These are phyloP conservation scores for Ceriops zippeliana DNA, from an alignment of 345 rosid genomes.

Conservation along the genomic window DNA sequence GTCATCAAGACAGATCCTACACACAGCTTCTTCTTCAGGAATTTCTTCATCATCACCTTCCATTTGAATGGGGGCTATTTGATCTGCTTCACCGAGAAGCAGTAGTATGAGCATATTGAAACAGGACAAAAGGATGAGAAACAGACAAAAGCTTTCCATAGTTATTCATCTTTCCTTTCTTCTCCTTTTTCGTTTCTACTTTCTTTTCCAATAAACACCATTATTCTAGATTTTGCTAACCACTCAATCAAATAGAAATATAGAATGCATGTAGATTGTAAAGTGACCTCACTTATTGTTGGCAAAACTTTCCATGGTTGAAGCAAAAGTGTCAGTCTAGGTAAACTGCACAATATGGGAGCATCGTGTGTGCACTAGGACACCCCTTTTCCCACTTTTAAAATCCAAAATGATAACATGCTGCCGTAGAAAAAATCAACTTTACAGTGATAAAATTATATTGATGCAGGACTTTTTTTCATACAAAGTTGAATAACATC, in stretches of 20 bases:
- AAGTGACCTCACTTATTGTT: background rate
- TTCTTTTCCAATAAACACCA: no score
- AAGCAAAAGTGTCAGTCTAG: background rate
- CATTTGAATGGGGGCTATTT: conserved; percentile 45
- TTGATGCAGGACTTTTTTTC: background rate
- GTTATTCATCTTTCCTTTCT: no score
- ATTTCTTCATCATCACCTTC: conserved; percentile 82
- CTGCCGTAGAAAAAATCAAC: background rate
- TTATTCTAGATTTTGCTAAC: no score
- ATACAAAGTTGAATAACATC: background rate
- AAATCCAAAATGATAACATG: background rate
- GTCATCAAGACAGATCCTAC: conserved; percentile 82
- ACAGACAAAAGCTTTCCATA: background rate
- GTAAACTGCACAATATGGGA: no score
- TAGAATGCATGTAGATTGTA: background rate
- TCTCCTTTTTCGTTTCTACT: no score
- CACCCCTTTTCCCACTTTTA: background rate
- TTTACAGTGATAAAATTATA: background rate
- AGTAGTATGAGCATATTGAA: conserved; percentile 3
- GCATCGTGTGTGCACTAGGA: no score
- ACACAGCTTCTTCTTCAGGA: conserved; percentile 94
- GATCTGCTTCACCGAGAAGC: conserved; percentile 44
- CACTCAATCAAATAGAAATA: no score
- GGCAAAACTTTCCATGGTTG: background rate
- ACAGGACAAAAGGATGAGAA: background rate